Evolutionary conservation across 2,329 filamentous ascomycete genomes (phyloP).

Genomic region (Pseudogymnoascus sp.): DNA sequence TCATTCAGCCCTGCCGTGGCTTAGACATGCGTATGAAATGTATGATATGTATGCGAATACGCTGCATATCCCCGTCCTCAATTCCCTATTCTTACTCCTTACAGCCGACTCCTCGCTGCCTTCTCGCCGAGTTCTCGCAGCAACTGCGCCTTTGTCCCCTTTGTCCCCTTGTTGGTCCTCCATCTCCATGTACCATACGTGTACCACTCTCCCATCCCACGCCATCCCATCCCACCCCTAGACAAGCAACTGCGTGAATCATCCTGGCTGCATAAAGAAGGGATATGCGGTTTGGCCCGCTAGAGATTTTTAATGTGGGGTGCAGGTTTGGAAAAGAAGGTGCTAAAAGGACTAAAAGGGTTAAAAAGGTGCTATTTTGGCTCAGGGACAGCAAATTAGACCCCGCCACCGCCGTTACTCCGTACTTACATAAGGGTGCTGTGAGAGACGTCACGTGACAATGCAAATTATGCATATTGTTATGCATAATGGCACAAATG

Average conservation of each 20-base stretch:
- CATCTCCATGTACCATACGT: not conserved
- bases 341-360: not conserved
- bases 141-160: not conserved
- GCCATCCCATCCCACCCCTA: not conserved
- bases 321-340: not conserved
- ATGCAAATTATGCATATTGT: too few relatives aligned
- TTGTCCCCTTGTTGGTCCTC: not conserved
- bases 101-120: not conserved
- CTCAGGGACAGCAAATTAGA: not conserved
- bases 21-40: not conserved
- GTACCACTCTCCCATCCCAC: not conserved
- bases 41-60: not conserved
- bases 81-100: not conserved
- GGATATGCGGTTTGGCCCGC: constrained; percentile 5
- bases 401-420: not conserved
- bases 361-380: not conserved
- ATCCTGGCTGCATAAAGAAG: constrained; percentile 1
- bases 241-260: not conserved
- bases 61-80: not conserved
- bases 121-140: too few relatives aligned
- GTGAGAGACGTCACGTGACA: too few relatives aligned
- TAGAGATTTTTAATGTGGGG: constrained; percentile 1
- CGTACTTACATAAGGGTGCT: too few relatives aligned
- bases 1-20: not conserved
- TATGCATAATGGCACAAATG: too few relatives aligned